phyloP scores from a whole-genome alignment of 2,329 filamentous ascomycete genomes.

The Colletotrichum higginsianum region DNA sequence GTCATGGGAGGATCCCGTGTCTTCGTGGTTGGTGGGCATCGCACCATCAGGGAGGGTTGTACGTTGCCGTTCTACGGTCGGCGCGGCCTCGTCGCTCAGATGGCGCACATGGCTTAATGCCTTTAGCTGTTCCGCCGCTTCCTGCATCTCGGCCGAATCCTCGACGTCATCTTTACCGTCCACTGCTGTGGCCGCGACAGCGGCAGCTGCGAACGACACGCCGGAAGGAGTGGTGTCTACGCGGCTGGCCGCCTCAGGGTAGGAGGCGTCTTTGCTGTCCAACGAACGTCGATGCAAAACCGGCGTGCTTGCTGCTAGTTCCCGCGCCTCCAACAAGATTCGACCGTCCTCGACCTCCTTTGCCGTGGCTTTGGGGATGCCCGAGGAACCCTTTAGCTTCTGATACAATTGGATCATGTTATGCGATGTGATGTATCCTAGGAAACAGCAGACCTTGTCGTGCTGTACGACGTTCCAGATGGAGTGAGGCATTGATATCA shows the following conservation, averaged over 20 bases:
- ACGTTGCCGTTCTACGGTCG: conserved; percentile 50
- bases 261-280: conserved; percentile 39
- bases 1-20: conserved; percentile 58
- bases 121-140: conserved; percentile 77
- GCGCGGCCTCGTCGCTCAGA: conserved; percentile 51
- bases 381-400: conserved; percentile 65
- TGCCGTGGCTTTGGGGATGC: conserved; percentile 60
- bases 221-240: conserved; percentile 28
- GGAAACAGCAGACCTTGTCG: conserved; percentile 76
- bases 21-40: conserved; percentile 56
- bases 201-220: conserved; percentile 37
- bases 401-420: conserved; percentile 78
- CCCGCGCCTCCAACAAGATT: conserved; percentile 69
- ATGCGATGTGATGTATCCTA: conserved; percentile 76
- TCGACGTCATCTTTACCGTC: conserved; percentile 66
- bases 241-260: conserved; percentile 34
- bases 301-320: conserved; percentile 58
- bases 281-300: conserved; percentile 44
- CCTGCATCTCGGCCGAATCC: conserved; percentile 79
- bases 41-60: conserved; percentile 58
- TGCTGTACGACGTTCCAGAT: conserved; percentile 77
- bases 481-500: conserved; percentile 76
- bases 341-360: conserved; percentile 71
- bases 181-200: conserved; percentile 43
- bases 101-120: conserved; percentile 74